Conservation (phyloP, 768 basidiomycete species). For the Termitomyces sp. region DNA sequence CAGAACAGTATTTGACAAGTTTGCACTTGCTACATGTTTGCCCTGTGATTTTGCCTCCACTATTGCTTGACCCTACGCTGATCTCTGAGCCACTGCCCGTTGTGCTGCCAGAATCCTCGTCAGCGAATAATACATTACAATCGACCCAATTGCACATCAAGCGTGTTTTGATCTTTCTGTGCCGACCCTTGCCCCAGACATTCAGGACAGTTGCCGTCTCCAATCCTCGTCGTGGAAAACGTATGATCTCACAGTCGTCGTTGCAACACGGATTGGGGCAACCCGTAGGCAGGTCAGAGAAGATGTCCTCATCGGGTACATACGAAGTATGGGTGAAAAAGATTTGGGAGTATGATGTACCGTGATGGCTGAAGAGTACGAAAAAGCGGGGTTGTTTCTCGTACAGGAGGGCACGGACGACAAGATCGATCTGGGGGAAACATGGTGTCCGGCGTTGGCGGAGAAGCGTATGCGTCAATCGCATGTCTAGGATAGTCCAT, state of each 20-base stretch:
- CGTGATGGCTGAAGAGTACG: conserved; percentile 74
- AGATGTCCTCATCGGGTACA: conserved; percentile 67
- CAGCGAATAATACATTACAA: conserved; percentile 56
- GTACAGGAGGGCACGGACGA: conserved; percentile 67
- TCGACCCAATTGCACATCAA: conserved; percentile 86
- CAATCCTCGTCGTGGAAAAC: conserved; percentile 62
- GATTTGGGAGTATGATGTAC: conserved; percentile 77
- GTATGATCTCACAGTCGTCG: conserved; percentile 79
- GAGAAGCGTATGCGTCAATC: conserved; percentile 58
- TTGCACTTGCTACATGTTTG: conserved; percentile 74
- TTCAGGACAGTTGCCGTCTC: conserved; percentile 58
- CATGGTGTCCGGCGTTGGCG: conserved; percentile 71
- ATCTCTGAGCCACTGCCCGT: conserved; percentile 36
- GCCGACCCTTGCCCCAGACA: conserved; percentile 50
- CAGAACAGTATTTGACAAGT: conserved; percentile 72
- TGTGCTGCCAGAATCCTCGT: conserved; percentile 24
- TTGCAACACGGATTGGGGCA: conserved; percentile 76
- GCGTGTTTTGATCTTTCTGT: conserved; percentile 42
- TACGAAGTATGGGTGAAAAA: conserved; percentile 69
- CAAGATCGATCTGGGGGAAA: conserved; percentile 78
- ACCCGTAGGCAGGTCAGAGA: conserved; percentile 73
- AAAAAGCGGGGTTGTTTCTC: conserved; percentile 75
- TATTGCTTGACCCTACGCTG: conserved; percentile 27
- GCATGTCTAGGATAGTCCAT: conserved; percentile 45
- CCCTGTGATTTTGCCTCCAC: conserved; percentile 30